Evolutionary conservation across 2,329 filamentous ascomycete species (phyloP).

Genomic region (Colletotrichum truncatum): DNA sequence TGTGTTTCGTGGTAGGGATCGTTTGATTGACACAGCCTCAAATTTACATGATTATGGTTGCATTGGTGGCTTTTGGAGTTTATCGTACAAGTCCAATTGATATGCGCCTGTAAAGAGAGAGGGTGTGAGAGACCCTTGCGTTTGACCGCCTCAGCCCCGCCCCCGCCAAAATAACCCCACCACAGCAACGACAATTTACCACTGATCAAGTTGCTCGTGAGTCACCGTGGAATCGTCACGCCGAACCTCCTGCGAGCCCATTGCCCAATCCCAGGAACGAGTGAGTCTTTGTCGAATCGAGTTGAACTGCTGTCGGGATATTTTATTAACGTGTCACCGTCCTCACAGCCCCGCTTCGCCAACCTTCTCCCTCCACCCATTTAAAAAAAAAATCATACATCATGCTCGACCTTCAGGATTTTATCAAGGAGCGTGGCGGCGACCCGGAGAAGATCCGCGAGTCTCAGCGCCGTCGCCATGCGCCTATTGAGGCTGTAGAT

Average conservation of each 20-base stretch:
- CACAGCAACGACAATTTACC: slow-evolving; percentile 30
- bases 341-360: not conserved
- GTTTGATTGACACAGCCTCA: not conserved
- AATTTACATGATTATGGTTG: slow-evolving; percentile 5
- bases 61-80: not conserved
- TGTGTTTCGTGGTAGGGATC: not conserved
- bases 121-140: slow-evolving; percentile 14
- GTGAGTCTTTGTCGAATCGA: not conserved
- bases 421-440: slow-evolving; percentile 87
- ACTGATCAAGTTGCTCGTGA: slow-evolving; percentile 19
- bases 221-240: slow-evolving; percentile 20
- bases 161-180: slow-evolving; percentile 31
- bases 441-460: slow-evolving; percentile 92
- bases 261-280: slow-evolving; percentile 8
- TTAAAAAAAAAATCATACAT: slow-evolving; percentile 13
- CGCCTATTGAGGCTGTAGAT: slow-evolving; percentile 85
- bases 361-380: not conserved
- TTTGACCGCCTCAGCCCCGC: slow-evolving; percentile 31
- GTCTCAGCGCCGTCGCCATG: slow-evolving; percentile 85
- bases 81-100: not conserved
- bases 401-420: slow-evolving; percentile 83
- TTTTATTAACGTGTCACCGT: not conserved
- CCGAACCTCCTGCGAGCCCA: slow-evolving; percentile 1
- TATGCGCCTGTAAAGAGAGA: not conserved
- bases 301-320: not conserved